phyloP scores from a whole-genome alignment of 2,329 filamentous ascomycete species.

The Paecilomyces formosus region DNA sequence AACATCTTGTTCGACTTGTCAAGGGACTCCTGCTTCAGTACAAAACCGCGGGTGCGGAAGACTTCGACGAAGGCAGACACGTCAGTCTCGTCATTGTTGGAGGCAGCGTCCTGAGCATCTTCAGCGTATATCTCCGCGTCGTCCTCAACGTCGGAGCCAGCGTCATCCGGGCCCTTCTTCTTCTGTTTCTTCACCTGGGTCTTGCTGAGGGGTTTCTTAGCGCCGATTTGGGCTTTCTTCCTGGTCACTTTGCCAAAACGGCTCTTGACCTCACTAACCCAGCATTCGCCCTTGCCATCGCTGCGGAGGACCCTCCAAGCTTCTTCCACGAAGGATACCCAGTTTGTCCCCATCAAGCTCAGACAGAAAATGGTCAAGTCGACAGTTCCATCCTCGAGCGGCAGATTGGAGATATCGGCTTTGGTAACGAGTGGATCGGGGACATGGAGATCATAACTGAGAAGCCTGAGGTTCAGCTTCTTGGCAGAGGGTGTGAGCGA shows the following conservation, averaged over 20 bases:
- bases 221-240: conserved; percentile 34
- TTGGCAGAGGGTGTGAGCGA: conserved; percentile 53
- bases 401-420: conserved; percentile 81
- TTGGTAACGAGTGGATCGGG: conserved; percentile 70
- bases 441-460: conserved; percentile 80
- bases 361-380: conserved; percentile 93
- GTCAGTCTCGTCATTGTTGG: conserved; percentile 67
- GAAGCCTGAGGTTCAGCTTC: conserved; percentile 64
- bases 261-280: conserved; percentile 95
- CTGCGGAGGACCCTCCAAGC: conserved; percentile 84
- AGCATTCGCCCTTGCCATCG: conserved; percentile 77
- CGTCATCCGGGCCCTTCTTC: conserved; percentile 41
- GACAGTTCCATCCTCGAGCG: conserved; percentile 64
- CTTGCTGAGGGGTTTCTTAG: conserved; percentile 33
- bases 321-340: conserved; percentile 93
- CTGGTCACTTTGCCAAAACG: conserved; percentile 62
- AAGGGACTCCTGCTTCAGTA: conserved; percentile 65
- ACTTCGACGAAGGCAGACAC: conserved; percentile 82
- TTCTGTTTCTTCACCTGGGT: conserved; percentile 36
- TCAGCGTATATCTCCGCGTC: conserved; percentile 49
- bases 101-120: conserved; percentile 45
- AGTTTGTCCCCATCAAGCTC: conserved; percentile 98
- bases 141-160: conserved; percentile 33
- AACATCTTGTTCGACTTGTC: conserved; percentile 97
- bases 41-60: conserved; percentile 70